Conservation (phyloP, 2,329 filamentous ascomycete species). For the Colletotrichum coccodes region DNA sequence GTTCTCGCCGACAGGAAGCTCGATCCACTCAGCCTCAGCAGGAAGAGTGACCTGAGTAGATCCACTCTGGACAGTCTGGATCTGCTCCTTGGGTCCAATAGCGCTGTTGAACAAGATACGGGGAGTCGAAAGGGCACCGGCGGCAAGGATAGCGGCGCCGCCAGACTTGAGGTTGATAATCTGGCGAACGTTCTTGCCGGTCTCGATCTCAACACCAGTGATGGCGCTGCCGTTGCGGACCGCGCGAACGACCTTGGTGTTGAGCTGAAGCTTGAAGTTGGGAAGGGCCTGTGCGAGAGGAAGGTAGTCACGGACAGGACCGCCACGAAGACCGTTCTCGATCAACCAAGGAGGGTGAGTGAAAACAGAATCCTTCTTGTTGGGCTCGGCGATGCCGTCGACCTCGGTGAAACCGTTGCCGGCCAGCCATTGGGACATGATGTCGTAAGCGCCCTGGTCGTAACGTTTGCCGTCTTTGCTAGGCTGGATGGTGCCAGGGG, state of each 20-base stretch:
- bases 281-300: constrained; percentile 42
- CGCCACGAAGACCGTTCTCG: constrained; percentile 32
- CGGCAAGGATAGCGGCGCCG: constrained; percentile 33
- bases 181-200: constrained; percentile 28
- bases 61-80: constrained; percentile 59
- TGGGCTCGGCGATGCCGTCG: constrained; percentile 31
- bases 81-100: constrained; percentile 60
- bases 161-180: constrained; percentile 36
- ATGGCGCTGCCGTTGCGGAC: constrained; percentile 41
- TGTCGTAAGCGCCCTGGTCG: constrained; percentile 32
- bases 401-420: constrained; percentile 33
- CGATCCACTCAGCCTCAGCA: constrained; percentile 38
- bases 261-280: constrained; percentile 48
- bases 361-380: constrained; percentile 34
- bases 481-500: constrained; percentile 34
- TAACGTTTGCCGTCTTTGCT: constrained; percentile 35
- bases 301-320: constrained; percentile 47
- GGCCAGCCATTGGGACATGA: constrained; percentile 32
- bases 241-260: constrained; percentile 36
- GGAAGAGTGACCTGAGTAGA: constrained; percentile 39
- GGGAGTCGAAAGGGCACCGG: constrained; percentile 34
- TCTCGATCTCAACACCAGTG: constrained; percentile 45
- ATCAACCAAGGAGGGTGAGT: constrained; percentile 36
- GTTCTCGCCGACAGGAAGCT: constrained; percentile 54
- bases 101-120: constrained; percentile 68